Evolutionary conservation across 2,329 filamentous ascomycete species (phyloP), one percentile per base, ranked within the genome.

Genomic region (Paraconiothyrium brasiliense): DNA sequence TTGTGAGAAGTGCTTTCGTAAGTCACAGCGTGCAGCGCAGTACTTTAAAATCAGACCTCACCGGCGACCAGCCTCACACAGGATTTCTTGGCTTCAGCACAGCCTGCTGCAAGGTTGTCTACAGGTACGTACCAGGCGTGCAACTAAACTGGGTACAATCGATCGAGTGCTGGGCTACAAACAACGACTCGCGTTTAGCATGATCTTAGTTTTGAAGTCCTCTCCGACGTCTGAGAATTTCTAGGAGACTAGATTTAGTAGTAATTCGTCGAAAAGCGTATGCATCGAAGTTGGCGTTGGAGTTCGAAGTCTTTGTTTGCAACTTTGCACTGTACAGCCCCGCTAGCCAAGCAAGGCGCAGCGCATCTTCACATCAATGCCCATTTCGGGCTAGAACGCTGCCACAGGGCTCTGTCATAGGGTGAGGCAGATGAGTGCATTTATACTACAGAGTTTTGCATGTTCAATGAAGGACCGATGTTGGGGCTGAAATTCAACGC

Each of bases 51-150:
- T 8, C 13, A 4, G 30, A 4, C 10, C 32, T 32, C 39, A 43
- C 37, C 39, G 51, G 51, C 22, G 24, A 32, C 44, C 22, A 30
- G 51, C 51, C 51, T 32, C 22, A 35, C 51, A 54, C 37, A 54
- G 51, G 22, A 27, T 32, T 11, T 54, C 37, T 54, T 54, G 39
- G 51, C 51, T 11, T 54, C 51, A 14, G 44, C 51, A 54, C 51
- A 54, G 49, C 49, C 49, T 16, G 30, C 8, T 30, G 27, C n/a
- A 27, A 37, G 49, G 49, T 34, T 13, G 20, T 14, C 34, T 13
- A 46, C 43, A 46, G 43, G 20, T 11, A 8, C 43, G 2, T 11
- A 8, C 13, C 14, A n/a, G 24, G 24, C 24, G 46, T 48, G 46
- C 46, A 32, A 30, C n/a, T n/a, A 30, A 6, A 30, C 46, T 48